Evolutionary conservation across 352 stramenopile species (phyloP).

Genomic region (Phytopythium montanum): DNA sequence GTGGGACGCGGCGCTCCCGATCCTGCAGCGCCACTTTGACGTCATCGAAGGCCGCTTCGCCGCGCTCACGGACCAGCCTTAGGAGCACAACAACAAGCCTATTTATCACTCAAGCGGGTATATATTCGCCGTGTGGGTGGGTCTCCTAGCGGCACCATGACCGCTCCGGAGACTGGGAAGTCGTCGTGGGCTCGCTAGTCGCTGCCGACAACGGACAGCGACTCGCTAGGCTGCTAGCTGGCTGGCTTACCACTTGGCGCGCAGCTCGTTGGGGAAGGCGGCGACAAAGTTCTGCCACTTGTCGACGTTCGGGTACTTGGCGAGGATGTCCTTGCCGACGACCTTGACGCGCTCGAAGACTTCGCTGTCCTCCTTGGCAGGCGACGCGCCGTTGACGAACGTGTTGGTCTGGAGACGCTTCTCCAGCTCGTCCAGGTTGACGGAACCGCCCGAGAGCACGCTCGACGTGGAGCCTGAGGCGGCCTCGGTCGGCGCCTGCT

Average conservation of each 20-base stretch:
- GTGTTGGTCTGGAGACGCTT: constrained; percentile 47
- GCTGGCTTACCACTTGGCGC: constrained; percentile 59
- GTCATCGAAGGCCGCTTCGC: constrained; percentile 42
- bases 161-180: background rate
- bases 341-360: constrained; percentile 78
- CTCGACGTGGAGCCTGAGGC: constrained; percentile 15
- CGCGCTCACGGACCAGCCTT: constrained; percentile 16
- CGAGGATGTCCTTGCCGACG: constrained; percentile 66
- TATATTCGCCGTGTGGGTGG: background rate
- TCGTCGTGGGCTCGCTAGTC: background rate
- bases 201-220: background rate
- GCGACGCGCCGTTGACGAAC: constrained; percentile 68
- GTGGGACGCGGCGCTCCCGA: constrained; percentile 45
- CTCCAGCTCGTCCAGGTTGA: constrained; percentile 62
- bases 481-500: constrained; percentile 37
- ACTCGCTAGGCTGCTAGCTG: background rate
- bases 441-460: constrained; percentile 31
- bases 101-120: constrained; percentile 4
- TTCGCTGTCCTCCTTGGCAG: constrained; percentile 63
- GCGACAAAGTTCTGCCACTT: constrained; percentile 73
- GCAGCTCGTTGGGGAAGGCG: constrained; percentile 74
- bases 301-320: constrained; percentile 71
- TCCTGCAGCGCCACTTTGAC: constrained; percentile 39
- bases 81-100: background rate
- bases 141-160: background rate